Percentiles rank a stretch among this genome's conserved stretches.
phyloP scores from a whole-genome alignment of 768 basidiomycete species.

The Boletus eberwhitei region DNA sequence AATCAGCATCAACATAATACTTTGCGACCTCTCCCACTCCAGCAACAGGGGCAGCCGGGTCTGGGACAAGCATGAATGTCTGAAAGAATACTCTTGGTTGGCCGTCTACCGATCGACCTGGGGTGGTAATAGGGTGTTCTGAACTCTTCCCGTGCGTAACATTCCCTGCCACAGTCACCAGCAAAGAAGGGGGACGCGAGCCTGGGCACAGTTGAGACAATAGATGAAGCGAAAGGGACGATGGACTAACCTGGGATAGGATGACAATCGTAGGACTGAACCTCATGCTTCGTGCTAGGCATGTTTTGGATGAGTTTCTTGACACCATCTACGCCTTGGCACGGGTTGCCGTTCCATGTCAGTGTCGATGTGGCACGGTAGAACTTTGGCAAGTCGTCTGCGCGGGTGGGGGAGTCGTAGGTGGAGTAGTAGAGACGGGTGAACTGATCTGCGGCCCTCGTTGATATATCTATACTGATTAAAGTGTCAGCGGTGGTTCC shows the following conservation, averaged over 20 bases:
- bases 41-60: slow-evolving; percentile 58
- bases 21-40: slow-evolving; percentile 74
- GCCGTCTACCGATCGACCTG: slow-evolving; percentile 56
- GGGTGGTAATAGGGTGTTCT: slow-evolving; percentile 52
- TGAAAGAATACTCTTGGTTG: slow-evolving; percentile 86
- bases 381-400: slow-evolving; percentile 74
- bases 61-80: slow-evolving; percentile 81
- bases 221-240: slow-evolving; percentile 2
- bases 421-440: slow-evolving; percentile 78
- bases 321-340: slow-evolving; percentile 68
- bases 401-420: slow-evolving; percentile 77
- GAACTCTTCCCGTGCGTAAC: slow-evolving; percentile 68
- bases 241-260: slow-evolving; percentile 69
- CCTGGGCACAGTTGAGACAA: slow-evolving; percentile 40
- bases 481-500: slow-evolving; percentile 2
- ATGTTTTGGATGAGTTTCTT: slow-evolving; percentile 64
- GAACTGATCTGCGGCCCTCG: slow-evolving; percentile 79
- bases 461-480: slow-evolving; percentile 77
- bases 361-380: slow-evolving; percentile 74
- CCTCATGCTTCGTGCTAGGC: slow-evolving; percentile 79
- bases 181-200: slow-evolving; percentile 71
- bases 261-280: slow-evolving; percentile 87
- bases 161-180: slow-evolving; percentile 77
- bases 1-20: slow-evolving; percentile 78
- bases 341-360: slow-evolving; percentile 84